Evolutionary conservation across 257 asterid species (phyloP), one percentile per base, ranked within the genome.

Genomic region (Gynochthodes officinalis): DNA sequence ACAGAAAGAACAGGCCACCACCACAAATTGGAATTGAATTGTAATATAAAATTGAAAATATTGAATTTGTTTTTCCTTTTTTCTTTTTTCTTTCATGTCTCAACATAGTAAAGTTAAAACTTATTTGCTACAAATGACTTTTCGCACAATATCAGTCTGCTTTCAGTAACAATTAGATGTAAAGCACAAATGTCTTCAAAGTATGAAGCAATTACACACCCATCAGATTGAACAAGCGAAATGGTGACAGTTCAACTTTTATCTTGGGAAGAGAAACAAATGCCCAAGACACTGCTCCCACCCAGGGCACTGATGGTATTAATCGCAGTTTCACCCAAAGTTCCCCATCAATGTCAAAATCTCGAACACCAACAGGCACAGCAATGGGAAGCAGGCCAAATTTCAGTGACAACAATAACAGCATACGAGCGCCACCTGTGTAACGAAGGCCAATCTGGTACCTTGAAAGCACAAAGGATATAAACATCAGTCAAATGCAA

Each of bases 221-320:
- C 99, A 95, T 95, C 67, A 95, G 79, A 77, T 95, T 95, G 91
- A 95, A 92, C 76, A 95, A 81, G 73, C 99, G 98, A 79, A 91
- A 95, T 66, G 97, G 95, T 30, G 99, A 95, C 69, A 95, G 68
- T 80, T 92, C 96, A 65, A 95, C 87, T 84, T 90, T 95, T 80
- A 92, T 95, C 88, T 90, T 95, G 19, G 99, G 99, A 77, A 92
- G 96, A 80, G 99, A 89, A 72, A 88, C 98, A 74, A 95, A 95
- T 33, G 99, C 99, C 99, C 99, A 95, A 13, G 99, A 90, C 84
- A 82, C 97, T 73, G 98, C 95, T 81, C 99, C 99, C 69, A 95
- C 96, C 96, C 97, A 95, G n/a, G 99, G 99, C 78, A 90, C 93
- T 69, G 96, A 79, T 70, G 96, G 97, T 87, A 95, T 87, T 67